Evolutionary conservation across 192 early-diverging fungal genomes (phyloP), one percentile per base, ranked within the genome.

Genomic region (Entomortierella chlamydospora): DNA sequence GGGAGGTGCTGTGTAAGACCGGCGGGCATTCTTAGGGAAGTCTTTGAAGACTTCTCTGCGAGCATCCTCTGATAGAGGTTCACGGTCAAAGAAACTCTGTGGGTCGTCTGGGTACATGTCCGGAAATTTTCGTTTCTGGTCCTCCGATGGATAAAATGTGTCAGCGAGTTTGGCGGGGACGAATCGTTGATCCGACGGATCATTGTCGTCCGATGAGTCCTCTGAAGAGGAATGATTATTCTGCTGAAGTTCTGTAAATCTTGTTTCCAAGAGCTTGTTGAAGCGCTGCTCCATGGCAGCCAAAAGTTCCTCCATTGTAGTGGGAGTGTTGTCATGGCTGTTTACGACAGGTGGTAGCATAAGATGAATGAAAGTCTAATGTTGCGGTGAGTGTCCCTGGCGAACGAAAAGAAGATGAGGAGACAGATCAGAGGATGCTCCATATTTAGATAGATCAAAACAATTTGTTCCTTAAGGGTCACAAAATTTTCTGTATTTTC

Each of bases 381-480:
- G 60, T 17, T 63, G 61, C 61, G 61, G 50, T 63, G 59, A 61
- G 49, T 63, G 61, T 34, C 50, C 61, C 61, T 45, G 50, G 47
- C 28, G 61, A 63, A 61, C 60, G 60, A 61, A 61, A 61, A 61
- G 60, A 61, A 61, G 60, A 59, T 59, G 34, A 37, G 34, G 34
- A 37, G 34, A 37, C 34, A 37, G 34, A 37, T 37, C 34, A 37
- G 34, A 37, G 4, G 4, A 37, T 37, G 34, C 34, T 37, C 34
- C 34, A 37, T 7, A 37, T 37, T 37, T 37, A 37, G 34, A 50
- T 50, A n/a, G 22, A 50, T 50, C 15, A 50, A 22, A n/a, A n/a
- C 47, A n/a, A 22, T 22, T 50, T 50, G 7, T 50, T 17, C 22
- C 47, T 22, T 50, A 22, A 50, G 22, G 15, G 15, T 17, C 7